Evolutionary conservation across 1,284 basidiomycete genomes (phyloP).

Genomic region (Ceratobasidium sp.): DNA sequence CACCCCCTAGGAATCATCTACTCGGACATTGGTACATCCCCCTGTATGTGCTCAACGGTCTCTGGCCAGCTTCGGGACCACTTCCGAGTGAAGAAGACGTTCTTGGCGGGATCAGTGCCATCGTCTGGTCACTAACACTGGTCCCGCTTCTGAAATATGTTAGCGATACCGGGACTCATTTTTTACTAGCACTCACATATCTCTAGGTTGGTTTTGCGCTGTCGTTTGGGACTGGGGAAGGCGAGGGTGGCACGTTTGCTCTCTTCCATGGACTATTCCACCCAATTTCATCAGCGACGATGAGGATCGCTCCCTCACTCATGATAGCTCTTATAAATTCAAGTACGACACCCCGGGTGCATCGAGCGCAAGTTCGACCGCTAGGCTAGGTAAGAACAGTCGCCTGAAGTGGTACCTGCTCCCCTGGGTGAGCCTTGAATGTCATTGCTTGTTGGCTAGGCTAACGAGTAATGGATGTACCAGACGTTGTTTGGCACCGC

Average conservation of each 20-base stretch:
- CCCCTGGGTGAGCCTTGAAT: slow-evolving; percentile 56
- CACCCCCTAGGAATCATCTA: slow-evolving; percentile 63
- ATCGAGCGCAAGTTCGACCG: neutral
- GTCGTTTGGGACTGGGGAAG: slow-evolving; percentile 65
- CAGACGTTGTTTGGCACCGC: slow-evolving; percentile 54
- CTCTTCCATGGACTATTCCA: slow-evolving; percentile 68
- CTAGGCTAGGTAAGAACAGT: slow-evolving; percentile 41
- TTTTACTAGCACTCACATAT: neutral
- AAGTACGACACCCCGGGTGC: slow-evolving; percentile 4
- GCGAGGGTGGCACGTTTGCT: slow-evolving; percentile 72
- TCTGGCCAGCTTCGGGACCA: slow-evolving; percentile 60
- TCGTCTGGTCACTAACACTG: slow-evolving; percentile 68
- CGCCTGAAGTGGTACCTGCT: slow-evolving; percentile 57
- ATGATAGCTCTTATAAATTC: slow-evolving; percentile 50
- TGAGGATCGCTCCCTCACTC: slow-evolving; percentile 62
- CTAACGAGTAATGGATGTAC: neutral
- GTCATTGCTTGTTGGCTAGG: neutral
- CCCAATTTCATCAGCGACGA: slow-evolving; percentile 56
- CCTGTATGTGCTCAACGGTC: slow-evolving; percentile 73
- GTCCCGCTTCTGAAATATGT: slow-evolving; percentile 73
- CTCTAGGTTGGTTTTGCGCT: slow-evolving; percentile 62
- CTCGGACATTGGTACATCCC: slow-evolving; percentile 66
- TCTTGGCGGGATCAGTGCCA: slow-evolving; percentile 66
- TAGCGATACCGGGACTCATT: slow-evolving; percentile 44
- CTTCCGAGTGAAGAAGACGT: slow-evolving; percentile 64